Evolutionary conservation across 2,329 filamentous ascomycete species (phyloP).

Genomic region (Diaporthe eres): DNA sequence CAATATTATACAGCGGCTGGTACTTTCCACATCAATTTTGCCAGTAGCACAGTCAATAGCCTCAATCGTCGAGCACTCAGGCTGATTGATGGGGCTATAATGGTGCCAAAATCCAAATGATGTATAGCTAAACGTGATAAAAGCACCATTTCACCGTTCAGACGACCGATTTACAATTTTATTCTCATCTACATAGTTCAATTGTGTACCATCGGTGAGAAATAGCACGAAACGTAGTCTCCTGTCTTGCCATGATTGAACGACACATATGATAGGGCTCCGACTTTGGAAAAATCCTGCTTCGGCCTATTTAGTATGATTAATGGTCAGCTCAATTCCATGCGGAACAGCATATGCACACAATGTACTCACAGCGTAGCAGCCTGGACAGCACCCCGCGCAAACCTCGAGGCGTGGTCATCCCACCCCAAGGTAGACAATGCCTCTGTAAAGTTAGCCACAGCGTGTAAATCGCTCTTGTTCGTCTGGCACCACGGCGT

Average conservation of each 20-base stretch:
- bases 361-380: background rate
- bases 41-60: too few relatives aligned
- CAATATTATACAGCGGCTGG: too few relatives aligned
- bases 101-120: too few relatives aligned
- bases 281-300: background rate
- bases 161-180: too few relatives aligned
- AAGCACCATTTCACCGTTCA: too few relatives aligned
- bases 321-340: background rate
- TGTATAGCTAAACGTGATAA: too few relatives aligned
- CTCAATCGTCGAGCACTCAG: too few relatives aligned
- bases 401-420: background rate
- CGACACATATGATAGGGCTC: background rate
- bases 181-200: background rate
- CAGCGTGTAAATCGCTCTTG: background rate
- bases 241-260: slow-evolving; percentile 2
- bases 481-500: slow-evolving; percentile 10
- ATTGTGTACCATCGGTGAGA: slow-evolving; percentile 5
- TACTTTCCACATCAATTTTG: too few relatives aligned
- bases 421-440: background rate
- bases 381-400: background rate
- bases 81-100: too few relatives aligned
- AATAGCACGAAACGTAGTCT: slow-evolving; percentile 1
- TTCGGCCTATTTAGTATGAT: background rate
- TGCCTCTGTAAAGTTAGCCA: background rate
- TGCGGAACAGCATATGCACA: background rate